Conservation (phyloP, 352 stramenopile species). For the Phytopythium chamaehyphon region DNA sequence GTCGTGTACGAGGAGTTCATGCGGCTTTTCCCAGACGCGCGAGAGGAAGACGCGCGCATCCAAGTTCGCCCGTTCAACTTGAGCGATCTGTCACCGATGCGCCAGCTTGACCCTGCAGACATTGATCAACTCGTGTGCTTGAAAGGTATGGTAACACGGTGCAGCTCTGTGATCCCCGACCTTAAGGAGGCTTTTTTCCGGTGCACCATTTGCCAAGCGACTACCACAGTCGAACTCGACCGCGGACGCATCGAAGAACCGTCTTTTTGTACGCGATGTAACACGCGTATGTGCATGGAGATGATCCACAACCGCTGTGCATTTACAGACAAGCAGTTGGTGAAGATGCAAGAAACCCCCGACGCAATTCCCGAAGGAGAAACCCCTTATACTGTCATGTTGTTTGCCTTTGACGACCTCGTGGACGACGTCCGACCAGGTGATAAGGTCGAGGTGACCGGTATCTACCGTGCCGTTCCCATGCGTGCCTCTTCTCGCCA, state of each 20-base stretch:
- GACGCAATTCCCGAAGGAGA: constrained; percentile 98
- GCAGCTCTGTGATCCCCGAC: constrained; percentile 96
- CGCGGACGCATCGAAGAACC: constrained; percentile 96
- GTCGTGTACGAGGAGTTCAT: constrained; percentile 92
- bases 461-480: constrained; percentile 96
- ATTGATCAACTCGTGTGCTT: constrained; percentile 97
- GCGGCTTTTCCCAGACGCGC: constrained; percentile 36
- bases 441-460: constrained; percentile 96
- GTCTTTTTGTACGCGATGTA: constrained; percentile 84
- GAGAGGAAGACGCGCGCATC: constrained; percentile 45
- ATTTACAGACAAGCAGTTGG: constrained; percentile 98
- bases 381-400: constrained; percentile 96
- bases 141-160: constrained; percentile 98
- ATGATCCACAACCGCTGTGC: constrained; percentile 97
- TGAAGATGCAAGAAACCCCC: constrained; percentile 98
- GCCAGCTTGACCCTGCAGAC: constrained; percentile 95
- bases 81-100: constrained; percentile 90
- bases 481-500: constrained; percentile 92
- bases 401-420: constrained; percentile 98
- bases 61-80: constrained; percentile 98
- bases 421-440: constrained; percentile 96
- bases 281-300: constrained; percentile 91
- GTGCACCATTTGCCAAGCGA: constrained; percentile 92
- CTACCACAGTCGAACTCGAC: constrained; percentile 92
- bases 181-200: constrained; percentile 97